These are phyloP conservation scores for Colletotrichum sojae DNA, from an alignment of 2,329 filamentous ascomycete species.

Conservation along the genomic window DNA sequence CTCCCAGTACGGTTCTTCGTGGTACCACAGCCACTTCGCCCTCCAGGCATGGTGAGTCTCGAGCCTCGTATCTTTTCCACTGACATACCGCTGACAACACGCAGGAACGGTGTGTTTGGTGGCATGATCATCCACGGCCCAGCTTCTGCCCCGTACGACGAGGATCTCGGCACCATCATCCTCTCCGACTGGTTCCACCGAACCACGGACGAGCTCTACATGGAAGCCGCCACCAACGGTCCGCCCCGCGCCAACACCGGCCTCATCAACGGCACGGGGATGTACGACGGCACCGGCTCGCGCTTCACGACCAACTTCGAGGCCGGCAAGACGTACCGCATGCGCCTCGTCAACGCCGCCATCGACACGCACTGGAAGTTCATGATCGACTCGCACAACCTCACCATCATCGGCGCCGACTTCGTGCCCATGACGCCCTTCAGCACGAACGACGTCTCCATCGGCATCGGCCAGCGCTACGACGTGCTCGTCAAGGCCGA, in stretches of 20 bases:
- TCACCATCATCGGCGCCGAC: constrained; percentile 71
- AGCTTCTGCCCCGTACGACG: constrained; percentile 70
- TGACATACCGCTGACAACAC: constrained; percentile 43
- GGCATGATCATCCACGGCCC: constrained; percentile 74
- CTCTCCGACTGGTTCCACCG: constrained; percentile 71
- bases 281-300: constrained; percentile 51
- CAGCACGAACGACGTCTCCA: constrained; percentile 61
- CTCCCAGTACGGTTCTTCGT: constrained; percentile 68
- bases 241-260: constrained; percentile 60
- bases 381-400: constrained; percentile 67
- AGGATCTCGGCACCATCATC: constrained; percentile 72
- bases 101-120: constrained; percentile 66
- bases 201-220: constrained; percentile 56
- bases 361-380: constrained; percentile 63
- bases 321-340: constrained; percentile 58
- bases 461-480: constrained; percentile 64
- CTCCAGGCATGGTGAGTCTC: constrained; percentile 58
- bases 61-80: not conserved
- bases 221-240: constrained; percentile 45
- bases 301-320: constrained; percentile 56
- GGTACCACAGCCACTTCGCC: constrained; percentile 74
- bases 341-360: constrained; percentile 64
- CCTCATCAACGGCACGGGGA: constrained; percentile 60
- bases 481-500: constrained; percentile 62
- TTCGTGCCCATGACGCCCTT: constrained; percentile 72